Evolutionary conservation across 2,329 filamentous ascomycete genomes (phyloP), one percentile per base, ranked within the genome.

Genomic region (Penicillium sp.): DNA sequence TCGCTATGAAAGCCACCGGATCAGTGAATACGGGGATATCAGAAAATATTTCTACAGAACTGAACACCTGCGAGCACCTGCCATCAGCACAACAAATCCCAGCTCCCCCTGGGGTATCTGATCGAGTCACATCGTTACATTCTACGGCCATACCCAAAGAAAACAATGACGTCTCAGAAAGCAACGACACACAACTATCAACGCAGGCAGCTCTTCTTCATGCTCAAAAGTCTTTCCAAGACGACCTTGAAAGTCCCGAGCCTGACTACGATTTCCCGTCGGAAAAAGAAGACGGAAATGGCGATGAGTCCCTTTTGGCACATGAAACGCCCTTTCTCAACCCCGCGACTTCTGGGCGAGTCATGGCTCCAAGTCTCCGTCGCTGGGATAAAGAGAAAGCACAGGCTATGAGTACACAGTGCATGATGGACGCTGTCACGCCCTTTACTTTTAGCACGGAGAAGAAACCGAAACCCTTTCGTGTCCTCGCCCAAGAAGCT

Each of bases 191-290:
- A 5, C 65, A 73, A 11, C 61, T 76, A 23, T 76, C 74, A 0
- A 77, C 75, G 0, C 75, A 77, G 52, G 72, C 71, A 21, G 74
- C 75, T 14, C 55, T 76, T 21, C 53, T 69, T 2, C 68, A 70
- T 34, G 75, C 74, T 6, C 74, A 75, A 50, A 69, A 63, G 26
- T 73, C 71, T 1, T 75, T 77, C 24, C 72, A 75, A 45, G 67
- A 74, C 19, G 73, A 74, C 39, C 45, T 76, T 9, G 60, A 66
- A 9, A 75, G 67, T 21, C 69, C 69, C 4, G 60, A 57, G 44
- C 54, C 51, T 16, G 57, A 58, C 16, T 52, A 55, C 9, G 52
- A 54, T 19, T 48, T 39, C 16, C 55, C 61, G 16, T 54, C 61
- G 5, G 56, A 49, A 9, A 13, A 56, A 51, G 16, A 59, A 56